Evolutionary conservation across 495 filamentous ascomycete species (phyloP).

Genomic region (Astrocystis sublimbata): DNA sequence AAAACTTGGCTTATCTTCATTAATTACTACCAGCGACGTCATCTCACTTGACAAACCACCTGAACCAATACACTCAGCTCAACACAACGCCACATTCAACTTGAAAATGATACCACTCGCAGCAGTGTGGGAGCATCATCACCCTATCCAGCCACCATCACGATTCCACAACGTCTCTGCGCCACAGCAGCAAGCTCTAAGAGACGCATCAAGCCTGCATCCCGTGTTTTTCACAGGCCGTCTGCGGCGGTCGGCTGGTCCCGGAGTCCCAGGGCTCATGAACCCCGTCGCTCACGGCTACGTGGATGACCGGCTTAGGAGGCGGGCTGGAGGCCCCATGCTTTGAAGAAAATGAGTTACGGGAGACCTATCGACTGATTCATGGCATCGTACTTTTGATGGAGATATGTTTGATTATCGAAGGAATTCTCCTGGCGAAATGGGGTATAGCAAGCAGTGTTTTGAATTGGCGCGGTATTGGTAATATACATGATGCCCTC

Average conservation of each 20-base stretch:
- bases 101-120: conserved; percentile 7
- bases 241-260: conserved; percentile 40
- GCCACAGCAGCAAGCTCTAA: not conserved
- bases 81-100: not conserved
- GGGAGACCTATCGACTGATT: too few relatives aligned
- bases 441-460: conserved; percentile 8
- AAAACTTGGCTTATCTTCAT: too few relatives aligned
- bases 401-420: too few relatives aligned
- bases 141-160: not conserved
- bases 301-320: conserved; percentile 34
- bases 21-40: not conserved
- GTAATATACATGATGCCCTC: conserved; percentile 17
- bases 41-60: not conserved
- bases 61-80: not conserved
- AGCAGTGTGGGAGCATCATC: conserved; percentile 9
- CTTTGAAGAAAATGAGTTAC: conserved; percentile 37
- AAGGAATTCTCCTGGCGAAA: not conserved
- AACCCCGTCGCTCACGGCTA: conserved; percentile 58
- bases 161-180: not conserved
- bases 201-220: conserved; percentile 51
- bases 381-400: too few relatives aligned
- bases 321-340: conserved; percentile 37
- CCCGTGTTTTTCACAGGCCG: conserved; percentile 62
- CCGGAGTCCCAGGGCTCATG: not conserved
- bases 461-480: conserved; percentile 25